Evolutionary conservation across 2,329 filamentous ascomycete genomes (phyloP).

Genomic region (Sporothrix brunneoviolacea): DNA sequence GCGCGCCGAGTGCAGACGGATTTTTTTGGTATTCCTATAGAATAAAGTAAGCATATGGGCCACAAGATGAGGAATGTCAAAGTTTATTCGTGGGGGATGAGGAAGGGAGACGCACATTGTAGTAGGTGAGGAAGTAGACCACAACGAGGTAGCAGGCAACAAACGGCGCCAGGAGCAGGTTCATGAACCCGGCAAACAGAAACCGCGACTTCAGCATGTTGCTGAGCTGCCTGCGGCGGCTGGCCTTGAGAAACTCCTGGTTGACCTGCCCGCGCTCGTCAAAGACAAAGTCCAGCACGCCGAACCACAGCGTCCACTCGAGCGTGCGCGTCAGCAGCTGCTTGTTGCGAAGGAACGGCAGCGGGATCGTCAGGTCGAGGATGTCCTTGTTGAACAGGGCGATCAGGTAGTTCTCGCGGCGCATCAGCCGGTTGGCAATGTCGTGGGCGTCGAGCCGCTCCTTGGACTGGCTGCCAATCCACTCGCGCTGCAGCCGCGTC

Average conservation of each 20-base stretch:
- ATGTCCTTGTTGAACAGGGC: conserved; percentile 97
- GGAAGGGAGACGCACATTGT: conserved; percentile 56
- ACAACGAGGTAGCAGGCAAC: conserved; percentile 80
- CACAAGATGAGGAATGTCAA: too few species aligned
- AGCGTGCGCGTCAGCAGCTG: conserved; percentile 85
- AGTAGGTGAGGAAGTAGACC: conserved; percentile 91
- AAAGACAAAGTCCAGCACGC: conserved; percentile 90
- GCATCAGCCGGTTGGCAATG: conserved; percentile 94
- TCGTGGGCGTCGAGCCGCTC: conserved; percentile 93
- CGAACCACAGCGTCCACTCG: conserved; percentile 86
- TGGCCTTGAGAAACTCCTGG: conserved; percentile 76
- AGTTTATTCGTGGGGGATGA: not conserved
- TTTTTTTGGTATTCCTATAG: conserved; percentile 87
- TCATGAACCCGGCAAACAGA: conserved; percentile 75
- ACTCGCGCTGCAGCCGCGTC: conserved; percentile 45
- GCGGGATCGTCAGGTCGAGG: conserved; percentile 73
- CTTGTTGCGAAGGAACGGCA: conserved; percentile 73
- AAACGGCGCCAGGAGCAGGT: conserved; percentile 79
- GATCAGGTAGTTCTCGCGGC: conserved; percentile 93
- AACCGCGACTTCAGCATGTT: conserved; percentile 71
- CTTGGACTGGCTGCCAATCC: conserved; percentile 77
- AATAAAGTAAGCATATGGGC: not conserved
- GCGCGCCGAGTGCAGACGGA: conserved; percentile 75
- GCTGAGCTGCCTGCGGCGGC: conserved; percentile 71
- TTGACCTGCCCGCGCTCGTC: conserved; percentile 82